A percentile compares a stretch with the other conserved stretches of the same genome.
Conservation (phyloP, 441 rosid genomes). For the Rhodomyrtus psidioides region DNA sequence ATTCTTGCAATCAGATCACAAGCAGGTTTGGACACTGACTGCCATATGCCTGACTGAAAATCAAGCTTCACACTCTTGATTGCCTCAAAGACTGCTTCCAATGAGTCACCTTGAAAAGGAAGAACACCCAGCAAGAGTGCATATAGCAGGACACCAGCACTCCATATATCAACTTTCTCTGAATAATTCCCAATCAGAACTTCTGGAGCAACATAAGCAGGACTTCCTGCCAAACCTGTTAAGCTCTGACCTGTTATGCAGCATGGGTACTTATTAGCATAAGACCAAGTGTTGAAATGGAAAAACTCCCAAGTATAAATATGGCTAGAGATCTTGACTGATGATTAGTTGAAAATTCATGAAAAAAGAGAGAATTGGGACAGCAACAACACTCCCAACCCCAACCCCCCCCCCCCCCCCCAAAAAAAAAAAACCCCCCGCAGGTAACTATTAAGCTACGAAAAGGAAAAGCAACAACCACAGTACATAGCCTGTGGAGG, state of each 20-base stretch:
- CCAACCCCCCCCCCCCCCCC: too few species aligned
- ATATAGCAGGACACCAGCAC: conserved; percentile 85
- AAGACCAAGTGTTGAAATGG: background rate
- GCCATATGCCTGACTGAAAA: conserved; percentile 74
- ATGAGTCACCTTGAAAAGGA: conserved; percentile 84
- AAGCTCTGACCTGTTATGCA: conserved; percentile 62
- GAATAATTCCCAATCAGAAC: conserved; percentile 73
- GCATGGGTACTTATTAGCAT: background rate
- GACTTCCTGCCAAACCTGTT: conserved; percentile 93
- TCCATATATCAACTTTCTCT: conserved; percentile 92
- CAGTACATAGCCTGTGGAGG: background rate
- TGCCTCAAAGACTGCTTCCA: conserved; percentile 76
- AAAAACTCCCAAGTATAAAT: background rate
- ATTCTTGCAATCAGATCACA: conserved; percentile 77
- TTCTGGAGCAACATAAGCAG: conserved; percentile 94
- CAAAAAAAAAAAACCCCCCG: too few species aligned
- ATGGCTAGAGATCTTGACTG: background rate
- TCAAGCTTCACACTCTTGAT: conserved; percentile 76
- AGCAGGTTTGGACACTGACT: conserved; percentile 71
- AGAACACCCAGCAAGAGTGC: conserved; percentile 71
- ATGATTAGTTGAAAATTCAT: background rate
- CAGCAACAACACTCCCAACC: too few species aligned
- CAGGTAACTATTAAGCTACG: background rate
- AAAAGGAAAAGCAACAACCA: background rate
- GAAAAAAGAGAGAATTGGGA: background rate